These are phyloP conservation scores for Nelumbo lutea DNA, from an alignment of 164 flowering plant genomes.

Conservation along the genomic window DNA sequence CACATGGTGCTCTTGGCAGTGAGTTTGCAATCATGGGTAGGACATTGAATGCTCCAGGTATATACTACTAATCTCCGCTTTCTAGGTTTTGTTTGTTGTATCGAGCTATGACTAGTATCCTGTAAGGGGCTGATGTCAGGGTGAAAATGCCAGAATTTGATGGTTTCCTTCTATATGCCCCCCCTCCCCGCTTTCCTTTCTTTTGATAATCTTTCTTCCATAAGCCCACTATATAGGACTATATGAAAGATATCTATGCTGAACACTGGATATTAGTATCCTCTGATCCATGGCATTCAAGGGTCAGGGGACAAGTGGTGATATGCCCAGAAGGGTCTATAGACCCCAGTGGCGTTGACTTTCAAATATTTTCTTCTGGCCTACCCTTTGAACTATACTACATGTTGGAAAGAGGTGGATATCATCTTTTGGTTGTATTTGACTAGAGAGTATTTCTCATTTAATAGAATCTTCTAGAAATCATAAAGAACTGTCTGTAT, in stretches of 20 bases:
- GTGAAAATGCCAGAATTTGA: conserved; percentile 5
- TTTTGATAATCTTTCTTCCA: too few species aligned
- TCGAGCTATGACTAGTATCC: neutral
- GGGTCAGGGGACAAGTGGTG: neutral
- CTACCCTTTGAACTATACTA: too few species aligned
- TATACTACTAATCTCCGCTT: neutral
- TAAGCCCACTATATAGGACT: neutral
- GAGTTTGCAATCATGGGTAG: conserved; percentile 67
- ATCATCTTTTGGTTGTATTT: neutral
- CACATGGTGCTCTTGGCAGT: conserved; percentile 63
- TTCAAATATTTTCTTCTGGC: too few species aligned
- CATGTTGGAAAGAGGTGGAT: too few species aligned
- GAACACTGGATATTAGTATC: neutral
- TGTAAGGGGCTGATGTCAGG: neutral
- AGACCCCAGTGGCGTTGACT: neutral
- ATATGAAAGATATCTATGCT: neutral
- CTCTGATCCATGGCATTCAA: neutral
- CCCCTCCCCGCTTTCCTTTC: too few species aligned
- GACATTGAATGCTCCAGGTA: conserved; percentile 65
- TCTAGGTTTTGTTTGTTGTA: neutral
- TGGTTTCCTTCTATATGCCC: neutral
- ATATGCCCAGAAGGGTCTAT: neutral
- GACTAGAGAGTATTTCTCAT: neutral
- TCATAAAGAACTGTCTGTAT: neutral
- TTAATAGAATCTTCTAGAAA: neutral